Evolutionary conservation across 2,329 filamentous ascomycete species (phyloP).

Genomic region (Trichophaea hybrida): DNA sequence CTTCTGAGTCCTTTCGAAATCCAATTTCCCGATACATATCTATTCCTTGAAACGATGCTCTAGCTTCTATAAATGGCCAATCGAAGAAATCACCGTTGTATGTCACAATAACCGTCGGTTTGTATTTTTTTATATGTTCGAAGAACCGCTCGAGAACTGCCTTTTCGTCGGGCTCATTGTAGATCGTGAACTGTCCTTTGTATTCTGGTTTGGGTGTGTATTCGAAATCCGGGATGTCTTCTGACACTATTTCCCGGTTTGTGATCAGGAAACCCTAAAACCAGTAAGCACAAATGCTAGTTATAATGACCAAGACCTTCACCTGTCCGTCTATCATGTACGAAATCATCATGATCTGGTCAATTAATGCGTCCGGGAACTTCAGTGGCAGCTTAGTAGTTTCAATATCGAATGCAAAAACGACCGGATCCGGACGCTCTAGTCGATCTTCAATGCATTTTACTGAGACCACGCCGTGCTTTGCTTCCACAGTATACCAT

Average conservation of each 20-base stretch:
- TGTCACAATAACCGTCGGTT: conserved; percentile 94
- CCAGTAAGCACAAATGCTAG: neutral
- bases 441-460: conserved; percentile 75
- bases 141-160: conserved; percentile 82
- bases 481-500: conserved; percentile 93
- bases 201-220: conserved; percentile 97
- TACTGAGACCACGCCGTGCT: conserved; percentile 75
- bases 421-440: conserved; percentile 84
- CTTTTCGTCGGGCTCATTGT: conserved; percentile 94
- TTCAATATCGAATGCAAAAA: conserved; percentile 98
- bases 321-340: conserved; percentile 97
- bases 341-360: conserved; percentile 99
- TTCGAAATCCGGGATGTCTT: conserved; percentile 94
- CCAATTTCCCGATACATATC: conserved; percentile 99
- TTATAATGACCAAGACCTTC: neutral
- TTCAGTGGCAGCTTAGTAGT: conserved; percentile 91
- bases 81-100: conserved; percentile 99
- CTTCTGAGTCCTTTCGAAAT: conserved; percentile 86
- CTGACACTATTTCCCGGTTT: conserved; percentile 91
- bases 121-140: conserved; percentile 82
- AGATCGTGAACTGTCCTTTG: conserved; percentile 87
- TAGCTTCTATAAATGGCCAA: conserved; percentile 94
- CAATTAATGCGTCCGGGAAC: conserved; percentile 84
- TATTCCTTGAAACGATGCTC: conserved; percentile 85
- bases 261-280: conserved; percentile 75